phyloP scores from a whole-genome alignment of 2,329 filamentous ascomycete genomes.

The Parastagonospora nodorum region DNA sequence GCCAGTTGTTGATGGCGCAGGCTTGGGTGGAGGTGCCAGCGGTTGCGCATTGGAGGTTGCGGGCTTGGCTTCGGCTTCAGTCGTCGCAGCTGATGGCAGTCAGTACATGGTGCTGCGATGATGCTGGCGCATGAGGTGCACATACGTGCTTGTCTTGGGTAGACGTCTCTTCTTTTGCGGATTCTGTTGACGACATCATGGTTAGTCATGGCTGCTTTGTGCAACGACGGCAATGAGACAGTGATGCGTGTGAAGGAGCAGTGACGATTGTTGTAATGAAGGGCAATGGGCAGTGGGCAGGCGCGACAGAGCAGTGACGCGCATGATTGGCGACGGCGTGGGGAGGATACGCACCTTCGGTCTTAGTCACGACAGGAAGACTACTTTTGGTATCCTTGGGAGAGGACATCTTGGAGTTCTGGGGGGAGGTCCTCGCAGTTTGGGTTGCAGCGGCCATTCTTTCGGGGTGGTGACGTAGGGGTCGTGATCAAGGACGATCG shows the following conservation, averaged over 20 bases:
- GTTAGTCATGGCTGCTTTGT: conserved; percentile 24
- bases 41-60: conserved; percentile 51
- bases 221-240: conserved; percentile 9
- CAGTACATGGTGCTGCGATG: conserved; percentile 23
- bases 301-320: conserved; percentile 5
- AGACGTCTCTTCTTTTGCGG: conserved; percentile 29
- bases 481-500: conserved; percentile 35
- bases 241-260: conserved; percentile 15
- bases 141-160: conserved; percentile 34
- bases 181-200: conserved; percentile 23
- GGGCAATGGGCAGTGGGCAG: neutral
- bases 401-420: conserved; percentile 46
- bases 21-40: conserved; percentile 59
- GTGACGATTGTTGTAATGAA: neutral
- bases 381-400: conserved; percentile 45
- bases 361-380: conserved; percentile 36
- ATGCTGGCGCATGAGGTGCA: conserved; percentile 9
- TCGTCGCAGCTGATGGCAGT: conserved; percentile 18
- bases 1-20: conserved; percentile 46
- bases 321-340: neutral
- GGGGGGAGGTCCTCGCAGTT: conserved; percentile 41
- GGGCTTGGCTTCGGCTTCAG: conserved; percentile 39
- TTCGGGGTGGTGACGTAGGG: conserved; percentile 44
- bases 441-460: conserved; percentile 44
- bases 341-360: conserved; percentile 40